Evolutionary conservation across 306 rosid species (phyloP).

Genomic region (Dryas alaskensis): DNA sequence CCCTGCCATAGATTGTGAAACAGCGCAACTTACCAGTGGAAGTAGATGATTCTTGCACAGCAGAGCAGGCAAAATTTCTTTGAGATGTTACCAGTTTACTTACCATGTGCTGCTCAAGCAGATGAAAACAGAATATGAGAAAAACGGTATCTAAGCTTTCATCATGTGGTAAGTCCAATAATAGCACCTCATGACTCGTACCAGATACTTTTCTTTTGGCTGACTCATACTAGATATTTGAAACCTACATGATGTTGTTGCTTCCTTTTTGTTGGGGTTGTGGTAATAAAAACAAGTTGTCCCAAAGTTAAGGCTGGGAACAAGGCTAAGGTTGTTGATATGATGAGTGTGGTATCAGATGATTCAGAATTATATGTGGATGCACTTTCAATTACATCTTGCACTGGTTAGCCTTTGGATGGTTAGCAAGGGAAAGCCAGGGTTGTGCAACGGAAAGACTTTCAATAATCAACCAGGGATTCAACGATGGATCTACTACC

Average conservation of each 20-base stretch:
- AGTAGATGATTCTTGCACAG: slow-evolving; percentile 85
- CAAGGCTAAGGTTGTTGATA: neutral
- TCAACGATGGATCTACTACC: no score
- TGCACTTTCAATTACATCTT: no score
- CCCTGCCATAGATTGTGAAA: slow-evolving; percentile 4
- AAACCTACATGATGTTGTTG: neutral
- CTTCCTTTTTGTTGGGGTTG: neutral
- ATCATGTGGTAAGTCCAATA: neutral
- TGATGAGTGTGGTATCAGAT: no score
- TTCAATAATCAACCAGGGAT: no score
- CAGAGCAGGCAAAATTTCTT: slow-evolving; percentile 59
- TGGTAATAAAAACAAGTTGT: neutral
- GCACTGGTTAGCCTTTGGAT: no score
- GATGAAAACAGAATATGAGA: slow-evolving; percentile 7
- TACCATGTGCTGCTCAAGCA: slow-evolving; percentile 34
- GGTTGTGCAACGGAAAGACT: no score
- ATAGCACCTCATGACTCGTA: neutral
- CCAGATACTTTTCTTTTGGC: no score
- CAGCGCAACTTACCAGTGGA: slow-evolving; percentile 49
- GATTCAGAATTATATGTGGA: no score
- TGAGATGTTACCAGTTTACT: slow-evolving; percentile 35
- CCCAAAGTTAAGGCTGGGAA: neutral
- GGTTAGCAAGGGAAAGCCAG: no score
- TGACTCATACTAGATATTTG: neutral
- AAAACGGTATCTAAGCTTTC: neutral